A percentile compares a stretch with the other conserved stretches of the same genome.
phyloP scores from a whole-genome alignment of 2,329 filamentous ascomycete genomes.

The Claviceps paspali region DNA sequence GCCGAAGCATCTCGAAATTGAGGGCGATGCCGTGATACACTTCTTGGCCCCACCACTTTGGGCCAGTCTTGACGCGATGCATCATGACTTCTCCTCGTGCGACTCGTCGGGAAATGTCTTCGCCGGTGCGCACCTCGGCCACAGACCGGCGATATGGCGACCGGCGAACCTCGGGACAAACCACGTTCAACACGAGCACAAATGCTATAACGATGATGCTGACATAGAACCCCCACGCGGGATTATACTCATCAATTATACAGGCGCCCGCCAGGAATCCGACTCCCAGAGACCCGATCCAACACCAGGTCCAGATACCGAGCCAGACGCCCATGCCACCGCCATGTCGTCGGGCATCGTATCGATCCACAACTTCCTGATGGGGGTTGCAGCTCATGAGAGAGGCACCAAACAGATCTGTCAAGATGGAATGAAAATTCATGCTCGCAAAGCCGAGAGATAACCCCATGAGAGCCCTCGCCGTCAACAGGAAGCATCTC shows the following conservation, averaged over 20 bases:
- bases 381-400: slow-evolving; percentile 58
- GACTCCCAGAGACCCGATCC: slow-evolving; percentile 53
- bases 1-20: slow-evolving; percentile 53
- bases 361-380: slow-evolving; percentile 51
- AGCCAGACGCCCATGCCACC: slow-evolving; percentile 71
- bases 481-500: slow-evolving; percentile 44
- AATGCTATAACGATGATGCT: slow-evolving; percentile 51
- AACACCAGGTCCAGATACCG: slow-evolving; percentile 65
- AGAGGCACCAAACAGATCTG: slow-evolving; percentile 63
- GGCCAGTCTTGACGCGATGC: slow-evolving; percentile 56
- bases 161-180: slow-evolving; percentile 57
- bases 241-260: slow-evolving; percentile 48
- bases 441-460: slow-evolving; percentile 62
- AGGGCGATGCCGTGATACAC: slow-evolving; percentile 54
- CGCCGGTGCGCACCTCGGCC: slow-evolving; percentile 42
- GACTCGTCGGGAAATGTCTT: slow-evolving; percentile 39
- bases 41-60: slow-evolving; percentile 65
- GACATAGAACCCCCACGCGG: slow-evolving; percentile 64
- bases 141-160: slow-evolving; percentile 54
- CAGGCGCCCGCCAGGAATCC: slow-evolving; percentile 58
- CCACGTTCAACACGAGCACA: slow-evolving; percentile 53
- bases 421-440: slow-evolving; percentile 56
- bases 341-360: slow-evolving; percentile 58
- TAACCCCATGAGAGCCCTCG: slow-evolving; percentile 50
- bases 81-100: slow-evolving; percentile 63